phyloP scores from a whole-genome alignment of 2,329 filamentous ascomycete genomes.

The Colletotrichum orbiculare region DNA sequence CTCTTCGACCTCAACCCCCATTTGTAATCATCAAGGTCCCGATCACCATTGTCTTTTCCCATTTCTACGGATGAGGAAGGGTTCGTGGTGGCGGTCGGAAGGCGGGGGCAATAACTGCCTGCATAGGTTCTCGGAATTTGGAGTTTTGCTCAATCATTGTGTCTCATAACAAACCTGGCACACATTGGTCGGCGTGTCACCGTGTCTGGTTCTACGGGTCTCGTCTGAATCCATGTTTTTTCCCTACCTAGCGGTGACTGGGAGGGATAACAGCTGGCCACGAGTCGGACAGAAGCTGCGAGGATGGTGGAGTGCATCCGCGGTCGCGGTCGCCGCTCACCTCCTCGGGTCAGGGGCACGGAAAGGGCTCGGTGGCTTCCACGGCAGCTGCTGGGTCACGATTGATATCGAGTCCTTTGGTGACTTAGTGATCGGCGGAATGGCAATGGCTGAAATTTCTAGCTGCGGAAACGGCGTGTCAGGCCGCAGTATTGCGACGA shows the following conservation, averaged over 20 bases:
- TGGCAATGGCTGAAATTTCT: constrained; percentile 41
- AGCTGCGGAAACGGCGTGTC: constrained; percentile 32
- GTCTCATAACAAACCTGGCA: constrained; percentile 42
- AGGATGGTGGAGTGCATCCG: constrained; percentile 11
- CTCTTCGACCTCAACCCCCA: constrained; percentile 40
- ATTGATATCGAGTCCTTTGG: constrained; percentile 38
- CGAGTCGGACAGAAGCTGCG: constrained; percentile 28
- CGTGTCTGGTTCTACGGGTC: constrained; percentile 34
- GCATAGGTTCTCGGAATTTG: constrained; percentile 54
- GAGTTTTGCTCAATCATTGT: constrained; percentile 52
- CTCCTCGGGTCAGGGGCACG: constrained; percentile 12
- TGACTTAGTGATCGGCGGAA: constrained; percentile 35
- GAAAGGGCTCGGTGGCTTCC: constrained; percentile 24
- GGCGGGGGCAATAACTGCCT: constrained; percentile 45
- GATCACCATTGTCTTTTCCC: constrained; percentile 46
- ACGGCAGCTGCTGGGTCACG: constrained; percentile 44
- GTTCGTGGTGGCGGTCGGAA: constrained; percentile 44
- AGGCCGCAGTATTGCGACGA: constrained; percentile 52
- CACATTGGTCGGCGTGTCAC: constrained; percentile 36
- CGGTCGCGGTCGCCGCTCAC: constrained; percentile 14
- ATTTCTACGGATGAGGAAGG: constrained; percentile 48
- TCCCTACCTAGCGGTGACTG: constrained; percentile 26
- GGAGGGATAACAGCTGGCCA: constrained; percentile 30
- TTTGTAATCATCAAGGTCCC: constrained; percentile 37
- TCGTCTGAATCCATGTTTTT: constrained; percentile 30